Evolutionary conservation across 257 asterid species (phyloP).

Genomic region (Forsythia viridissima): DNA sequence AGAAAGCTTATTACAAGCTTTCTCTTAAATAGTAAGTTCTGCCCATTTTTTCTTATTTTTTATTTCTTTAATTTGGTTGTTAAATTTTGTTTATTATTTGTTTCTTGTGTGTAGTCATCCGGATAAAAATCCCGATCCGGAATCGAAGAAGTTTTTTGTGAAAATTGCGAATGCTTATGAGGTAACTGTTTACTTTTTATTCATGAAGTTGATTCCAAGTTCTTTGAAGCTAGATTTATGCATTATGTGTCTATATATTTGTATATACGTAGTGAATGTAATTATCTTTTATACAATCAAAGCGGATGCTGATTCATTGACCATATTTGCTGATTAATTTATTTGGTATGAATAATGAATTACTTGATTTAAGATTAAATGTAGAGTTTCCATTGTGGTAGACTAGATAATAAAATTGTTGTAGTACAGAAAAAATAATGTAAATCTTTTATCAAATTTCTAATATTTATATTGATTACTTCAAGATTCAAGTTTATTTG

Average conservation of each 20-base stretch:
- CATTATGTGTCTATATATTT: not conserved
- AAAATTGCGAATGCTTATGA: conserved; percentile 93
- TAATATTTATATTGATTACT: not conserved
- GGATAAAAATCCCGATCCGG: conserved; percentile 94
- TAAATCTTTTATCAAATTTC: not conserved
- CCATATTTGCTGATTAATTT: not conserved
- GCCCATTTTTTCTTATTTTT: not conserved
- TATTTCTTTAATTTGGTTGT: not conserved
- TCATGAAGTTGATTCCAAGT: not conserved
- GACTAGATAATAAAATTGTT: not conserved
- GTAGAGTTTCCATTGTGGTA: not conserved
- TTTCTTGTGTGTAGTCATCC: conserved; percentile 60
- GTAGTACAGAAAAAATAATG: not conserved
- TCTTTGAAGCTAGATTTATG: not conserved
- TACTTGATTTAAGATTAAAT: not conserved
- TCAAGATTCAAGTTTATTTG: not conserved
- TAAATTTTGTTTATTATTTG: not conserved
- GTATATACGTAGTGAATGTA: not conserved
- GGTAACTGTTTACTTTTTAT: conserved; percentile 39
- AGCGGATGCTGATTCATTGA: not conserved
- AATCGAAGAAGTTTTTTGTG: conserved; percentile 73
- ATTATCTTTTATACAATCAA: not conserved
- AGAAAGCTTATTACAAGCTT: conserved; percentile 69
- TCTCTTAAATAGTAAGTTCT: conserved; percentile 76
- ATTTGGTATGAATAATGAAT: not conserved